Conservation (phyloP, 2,329 filamentous ascomycete genomes). For the Pseudogymnoascus sp. region DNA sequence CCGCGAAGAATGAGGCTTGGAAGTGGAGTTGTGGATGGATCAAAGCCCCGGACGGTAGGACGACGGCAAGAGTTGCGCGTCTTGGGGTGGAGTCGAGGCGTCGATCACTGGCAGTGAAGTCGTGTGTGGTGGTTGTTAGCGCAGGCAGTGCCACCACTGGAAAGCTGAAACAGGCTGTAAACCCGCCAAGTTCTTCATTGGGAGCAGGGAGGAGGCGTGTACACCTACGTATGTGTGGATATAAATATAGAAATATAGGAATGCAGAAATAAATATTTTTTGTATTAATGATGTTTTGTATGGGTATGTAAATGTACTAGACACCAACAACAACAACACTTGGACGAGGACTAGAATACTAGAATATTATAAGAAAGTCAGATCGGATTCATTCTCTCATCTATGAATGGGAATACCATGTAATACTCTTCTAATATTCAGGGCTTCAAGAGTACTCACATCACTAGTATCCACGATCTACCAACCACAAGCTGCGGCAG, state of each 20-base stretch:
- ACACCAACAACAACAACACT: no score
- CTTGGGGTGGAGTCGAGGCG: background rate
- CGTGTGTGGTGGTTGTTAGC: background rate
- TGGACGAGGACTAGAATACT: background rate
- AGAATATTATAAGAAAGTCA: background rate
- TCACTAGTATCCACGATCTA: background rate
- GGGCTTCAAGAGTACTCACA: background rate
- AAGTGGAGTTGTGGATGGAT: conserved; percentile 5
- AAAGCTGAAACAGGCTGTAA: conserved; percentile 1
- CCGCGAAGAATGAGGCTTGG: conserved; percentile 1
- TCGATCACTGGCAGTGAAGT: background rate
- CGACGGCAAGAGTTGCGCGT: background rate
- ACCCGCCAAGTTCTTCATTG: background rate
- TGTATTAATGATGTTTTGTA: background rate
- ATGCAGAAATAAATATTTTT: background rate
- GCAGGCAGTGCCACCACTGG: background rate
- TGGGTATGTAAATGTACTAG: background rate
- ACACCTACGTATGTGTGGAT: background rate
- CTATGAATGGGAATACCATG: background rate
- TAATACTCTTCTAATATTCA: background rate
- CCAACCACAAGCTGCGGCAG: background rate
- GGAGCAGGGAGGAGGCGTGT: background rate
- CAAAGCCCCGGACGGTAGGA: background rate
- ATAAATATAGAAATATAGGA: background rate
- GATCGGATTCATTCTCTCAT: background rate